Percentiles rank a stretch among this genome's conserved stretches.
phyloP scores from a whole-genome alignment of 345 rosid genomes.

The Arabidopsis arenosa region DNA sequence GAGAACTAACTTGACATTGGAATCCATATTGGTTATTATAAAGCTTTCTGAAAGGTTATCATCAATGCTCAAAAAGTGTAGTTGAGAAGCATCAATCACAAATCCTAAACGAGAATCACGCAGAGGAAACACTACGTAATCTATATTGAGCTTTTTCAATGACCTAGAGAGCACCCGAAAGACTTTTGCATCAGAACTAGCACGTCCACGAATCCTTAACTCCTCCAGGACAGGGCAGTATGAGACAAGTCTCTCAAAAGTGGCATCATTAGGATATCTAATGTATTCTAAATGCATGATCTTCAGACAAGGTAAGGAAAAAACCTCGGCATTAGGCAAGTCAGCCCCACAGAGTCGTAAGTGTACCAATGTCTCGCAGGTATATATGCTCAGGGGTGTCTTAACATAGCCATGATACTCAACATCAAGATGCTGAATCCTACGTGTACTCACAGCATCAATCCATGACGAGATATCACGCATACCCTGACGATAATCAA shows the following conservation, averaged over 20 bases:
- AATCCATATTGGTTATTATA: neutral
- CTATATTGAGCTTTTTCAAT: too few species aligned
- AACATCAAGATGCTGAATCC: neutral
- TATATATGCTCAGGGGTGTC: neutral
- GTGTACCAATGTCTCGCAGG: neutral
- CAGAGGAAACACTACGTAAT: too few species aligned
- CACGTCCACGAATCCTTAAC: neutral
- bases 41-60: neutral
- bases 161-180: neutral
- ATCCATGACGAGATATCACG: neutral
- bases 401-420: too few species aligned
- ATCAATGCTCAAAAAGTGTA: neutral
- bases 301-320: neutral
- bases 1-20: neutral
- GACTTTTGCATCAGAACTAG: too few species aligned
- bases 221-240: neutral
- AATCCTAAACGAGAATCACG: too few species aligned
- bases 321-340: neutral
- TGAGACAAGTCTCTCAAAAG: neutral
- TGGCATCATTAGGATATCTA: too few species aligned
- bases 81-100: slow-evolving; percentile 1
- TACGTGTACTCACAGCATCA: neutral
- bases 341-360: neutral
- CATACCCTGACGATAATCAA: too few species aligned
- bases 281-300: neutral